Conservation (phyloP, 257 asterid genomes). For the Henckelia pumila region DNA sequence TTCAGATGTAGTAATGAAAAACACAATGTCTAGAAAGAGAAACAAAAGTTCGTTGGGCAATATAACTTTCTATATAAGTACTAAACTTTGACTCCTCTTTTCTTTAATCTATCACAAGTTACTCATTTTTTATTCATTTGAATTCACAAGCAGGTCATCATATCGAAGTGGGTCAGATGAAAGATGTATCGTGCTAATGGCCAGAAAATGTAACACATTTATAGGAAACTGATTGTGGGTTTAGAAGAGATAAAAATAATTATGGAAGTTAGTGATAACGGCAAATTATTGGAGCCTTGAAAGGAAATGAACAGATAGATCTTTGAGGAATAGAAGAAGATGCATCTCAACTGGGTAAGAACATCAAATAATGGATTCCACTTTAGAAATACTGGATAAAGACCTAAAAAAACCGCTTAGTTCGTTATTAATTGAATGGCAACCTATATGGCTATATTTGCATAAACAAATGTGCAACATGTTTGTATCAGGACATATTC, state of each 20-base stretch:
- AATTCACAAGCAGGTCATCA: conserved; percentile 23
- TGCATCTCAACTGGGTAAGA: not conserved
- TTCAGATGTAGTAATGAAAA: conserved; percentile 13
- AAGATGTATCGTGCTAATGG: not conserved
- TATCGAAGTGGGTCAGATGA: conserved; percentile 11
- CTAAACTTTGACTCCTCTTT: not conserved
- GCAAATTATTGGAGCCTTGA: not conserved
- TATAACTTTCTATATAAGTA: conserved; percentile 9
- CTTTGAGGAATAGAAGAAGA: not conserved
- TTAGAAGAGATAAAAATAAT: not conserved
- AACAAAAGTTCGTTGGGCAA: not conserved
- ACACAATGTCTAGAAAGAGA: conserved; percentile 4
- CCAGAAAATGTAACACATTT: not conserved
- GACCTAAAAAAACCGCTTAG: not conserved
- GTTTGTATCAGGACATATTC: not conserved
- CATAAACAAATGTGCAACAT: not conserved
- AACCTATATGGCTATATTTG: not conserved
- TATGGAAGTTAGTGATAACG: not conserved
- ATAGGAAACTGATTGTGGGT: not conserved
- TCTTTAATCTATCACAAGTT: not conserved
- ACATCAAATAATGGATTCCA: not conserved
- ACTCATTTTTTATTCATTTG: conserved; percentile 10
- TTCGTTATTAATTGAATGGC: not conserved
- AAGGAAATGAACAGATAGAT: no score
- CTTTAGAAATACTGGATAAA: no score